Percentiles rank a stretch among this genome's conserved stretches.
Conservation (phyloP, 768 basidiomycete species). For the Mycena haematopus region DNA sequence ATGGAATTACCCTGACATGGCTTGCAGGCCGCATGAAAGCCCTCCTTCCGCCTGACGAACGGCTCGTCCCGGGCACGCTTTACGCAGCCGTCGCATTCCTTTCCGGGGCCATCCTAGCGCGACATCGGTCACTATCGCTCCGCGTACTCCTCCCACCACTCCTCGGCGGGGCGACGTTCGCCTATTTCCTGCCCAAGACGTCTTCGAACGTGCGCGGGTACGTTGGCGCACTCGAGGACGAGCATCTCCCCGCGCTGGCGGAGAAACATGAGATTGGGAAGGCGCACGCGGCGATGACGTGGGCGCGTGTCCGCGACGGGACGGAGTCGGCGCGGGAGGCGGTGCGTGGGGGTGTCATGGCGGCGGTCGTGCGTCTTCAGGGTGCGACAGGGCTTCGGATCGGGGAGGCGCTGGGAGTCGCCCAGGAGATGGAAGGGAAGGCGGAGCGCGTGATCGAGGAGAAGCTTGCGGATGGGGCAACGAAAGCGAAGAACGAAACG, state of each 20-base stretch:
- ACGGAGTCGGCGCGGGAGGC: background rate
- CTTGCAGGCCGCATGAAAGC: constrained; percentile 55
- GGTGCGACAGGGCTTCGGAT: too few relatives aligned
- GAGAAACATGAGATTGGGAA: constrained; percentile 17
- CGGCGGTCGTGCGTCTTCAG: constrained; percentile 13
- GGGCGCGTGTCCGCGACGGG: constrained; percentile 14
- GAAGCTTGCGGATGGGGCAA: too few relatives aligned
- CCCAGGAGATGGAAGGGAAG: too few relatives aligned
- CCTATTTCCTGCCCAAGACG: constrained; percentile 79
- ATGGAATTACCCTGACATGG: background rate
- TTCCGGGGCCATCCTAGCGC: constrained; percentile 85
- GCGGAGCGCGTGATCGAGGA: too few relatives aligned
- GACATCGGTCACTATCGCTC: constrained; percentile 72
- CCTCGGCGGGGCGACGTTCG: constrained; percentile 70
- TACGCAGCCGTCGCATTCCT: constrained; percentile 91
- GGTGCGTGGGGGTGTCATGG: constrained; percentile 1
- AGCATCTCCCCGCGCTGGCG: constrained; percentile 11
- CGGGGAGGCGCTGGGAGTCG: too few relatives aligned
- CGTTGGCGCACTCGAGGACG: constrained; percentile 8
- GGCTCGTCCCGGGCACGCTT: constrained; percentile 86
- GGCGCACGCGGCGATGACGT: constrained; percentile 19
- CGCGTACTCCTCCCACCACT: constrained; percentile 80
- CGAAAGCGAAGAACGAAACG: too few relatives aligned
- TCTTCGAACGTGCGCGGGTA: constrained; percentile 6
- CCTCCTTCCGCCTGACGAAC: constrained; percentile 66